phyloP scores from a whole-genome alignment of 2,329 filamentous ascomycete genomes.

The Stagonosporopsis rhizophila region DNA sequence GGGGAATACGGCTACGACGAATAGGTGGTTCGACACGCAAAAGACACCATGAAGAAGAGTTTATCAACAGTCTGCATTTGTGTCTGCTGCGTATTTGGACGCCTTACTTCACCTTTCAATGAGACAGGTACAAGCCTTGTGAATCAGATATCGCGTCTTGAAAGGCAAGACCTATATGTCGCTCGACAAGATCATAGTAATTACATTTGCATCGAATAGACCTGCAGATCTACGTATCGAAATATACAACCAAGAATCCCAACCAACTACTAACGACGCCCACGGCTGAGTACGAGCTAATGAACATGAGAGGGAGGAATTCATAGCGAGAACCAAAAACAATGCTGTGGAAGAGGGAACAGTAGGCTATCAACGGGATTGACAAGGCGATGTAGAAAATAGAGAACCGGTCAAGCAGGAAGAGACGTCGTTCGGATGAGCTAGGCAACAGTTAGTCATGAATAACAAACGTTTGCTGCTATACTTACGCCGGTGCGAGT shows the following conservation, averaged over 20 bases:
- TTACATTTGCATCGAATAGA: neutral
- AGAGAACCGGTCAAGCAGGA: constrained; percentile 89
- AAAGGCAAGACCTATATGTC: neutral
- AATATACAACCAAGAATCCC: constrained; percentile 92
- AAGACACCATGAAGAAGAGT: neutral
- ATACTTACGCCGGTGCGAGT: constrained; percentile 75
- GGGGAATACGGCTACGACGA: too few species aligned
- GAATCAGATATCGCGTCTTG: neutral
- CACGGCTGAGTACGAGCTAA: constrained; percentile 89
- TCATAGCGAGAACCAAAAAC: constrained; percentile 84
- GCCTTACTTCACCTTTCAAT: neutral
- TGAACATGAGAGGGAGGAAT: constrained; percentile 96
- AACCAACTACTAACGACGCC: constrained; percentile 97
- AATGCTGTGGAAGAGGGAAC: constrained; percentile 81
- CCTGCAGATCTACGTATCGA: constrained; percentile 51
- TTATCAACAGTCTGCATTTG: neutral
- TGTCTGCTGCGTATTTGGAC: neutral
- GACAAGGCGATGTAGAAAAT: constrained; percentile 88
- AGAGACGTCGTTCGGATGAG: constrained; percentile 64
- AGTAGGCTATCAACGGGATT: constrained; percentile 88
- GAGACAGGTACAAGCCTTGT: neutral
- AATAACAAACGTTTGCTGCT: neutral
- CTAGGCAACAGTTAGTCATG: constrained; percentile 24
- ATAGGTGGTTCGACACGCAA: neutral
- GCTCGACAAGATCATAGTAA: neutral